Percentiles rank a stretch among this genome's conserved stretches.
phyloP scores from a whole-genome alignment of 805 yeast genomes.

The Limtongia smithiae region DNA sequence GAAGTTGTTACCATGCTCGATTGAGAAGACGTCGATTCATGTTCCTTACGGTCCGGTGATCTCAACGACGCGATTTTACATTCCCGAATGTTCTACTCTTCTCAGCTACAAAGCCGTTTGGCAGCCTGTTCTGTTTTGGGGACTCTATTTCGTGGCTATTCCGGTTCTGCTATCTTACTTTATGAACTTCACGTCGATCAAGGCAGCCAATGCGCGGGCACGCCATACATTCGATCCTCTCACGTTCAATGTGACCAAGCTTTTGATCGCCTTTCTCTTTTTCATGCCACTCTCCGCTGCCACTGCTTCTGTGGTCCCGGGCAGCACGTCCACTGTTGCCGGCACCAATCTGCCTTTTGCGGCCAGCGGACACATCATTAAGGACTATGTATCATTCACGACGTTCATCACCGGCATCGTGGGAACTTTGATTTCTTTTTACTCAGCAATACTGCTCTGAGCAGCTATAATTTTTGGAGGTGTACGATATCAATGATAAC shows the following conservation, averaged over 20 bases:
- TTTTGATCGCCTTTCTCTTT: constrained; percentile 41
- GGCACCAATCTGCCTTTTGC: constrained; percentile 41
- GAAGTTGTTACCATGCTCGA: constrained; percentile 4
- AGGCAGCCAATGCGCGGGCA: constrained; percentile 12
- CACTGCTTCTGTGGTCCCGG: constrained; percentile 9
- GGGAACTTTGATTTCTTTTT: constrained; percentile 17
- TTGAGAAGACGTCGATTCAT: not conserved
- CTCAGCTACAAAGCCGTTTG: constrained; percentile 26
- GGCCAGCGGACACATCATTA: constrained; percentile 40
- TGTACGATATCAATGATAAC: too few relatives aligned
- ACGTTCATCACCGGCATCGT: constrained; percentile 20
- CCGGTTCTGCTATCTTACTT: constrained; percentile 36
- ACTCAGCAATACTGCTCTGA: constrained; percentile 21
- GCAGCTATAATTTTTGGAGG: too few relatives aligned
- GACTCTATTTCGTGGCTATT: constrained; percentile 25
- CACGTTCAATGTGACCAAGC: constrained; percentile 20
- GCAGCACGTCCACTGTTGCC: constrained; percentile 2
- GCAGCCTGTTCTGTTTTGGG: constrained; percentile 34
- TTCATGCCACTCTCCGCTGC: constrained; percentile 38
- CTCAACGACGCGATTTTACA: constrained; percentile 1
- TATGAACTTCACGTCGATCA: constrained; percentile 37
- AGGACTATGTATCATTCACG: constrained; percentile 9
- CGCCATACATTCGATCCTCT: constrained; percentile 29
- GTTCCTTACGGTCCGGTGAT: constrained; percentile 6
- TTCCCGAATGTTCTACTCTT: constrained; percentile 22